Base-by-base conservation (phyloP, 768 basidiomycete genomes). In the Agaricus sinodeliciosus region DNA sequence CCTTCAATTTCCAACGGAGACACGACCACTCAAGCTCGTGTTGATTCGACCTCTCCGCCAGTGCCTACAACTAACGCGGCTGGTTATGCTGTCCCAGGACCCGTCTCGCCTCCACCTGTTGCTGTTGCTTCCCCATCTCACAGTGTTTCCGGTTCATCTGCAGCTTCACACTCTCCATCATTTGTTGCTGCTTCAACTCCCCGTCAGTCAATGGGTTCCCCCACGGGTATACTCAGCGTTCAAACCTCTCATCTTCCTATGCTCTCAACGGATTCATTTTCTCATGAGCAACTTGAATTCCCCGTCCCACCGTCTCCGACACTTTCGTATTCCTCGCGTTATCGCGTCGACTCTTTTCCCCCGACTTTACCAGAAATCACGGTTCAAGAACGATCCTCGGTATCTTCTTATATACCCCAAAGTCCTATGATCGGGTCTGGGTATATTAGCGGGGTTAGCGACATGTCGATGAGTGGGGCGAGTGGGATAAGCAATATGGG, bases 291-390 rank as follows among this genome's bases (percentile, higher is more conserved):
- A 1, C 62, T 68, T 31, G 64, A 73, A 13, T 76, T 75, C 67
- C 66, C 70, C 27, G 60, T 65, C 3, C 70, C 74, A 18, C 67
- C 72, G 0, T 71, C 73, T 7, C 72, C 69, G 2, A 63, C 57
- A 1, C 60, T 62, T 48, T 55, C 66, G 43, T 57, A 60, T 39
- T 54, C 66, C 26, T 62, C 68, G 31, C 67, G 71, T 55, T 66
- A 70, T 55, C 74, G 80, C 53, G 60, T 80, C 51, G 65, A 77
- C 39, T 80, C 80, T 2, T 61, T 54, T 27, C 80, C 82, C 36
- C 80, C 80, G 8, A 73, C 62, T 34, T 69, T 82, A 8, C 82
- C 80, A 18, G 81, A 81, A 61, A 76, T 81, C 60, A 48, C 67
- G 42, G 55, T 79, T 28, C 69, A 73, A 46, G 63, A 73, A 16